A percentile compares a stretch with the other conserved stretches of the same genome.
These are phyloP conservation scores for Acacia confusa DNA, from an alignment of 306 rosid species.

Conservation along the genomic window DNA sequence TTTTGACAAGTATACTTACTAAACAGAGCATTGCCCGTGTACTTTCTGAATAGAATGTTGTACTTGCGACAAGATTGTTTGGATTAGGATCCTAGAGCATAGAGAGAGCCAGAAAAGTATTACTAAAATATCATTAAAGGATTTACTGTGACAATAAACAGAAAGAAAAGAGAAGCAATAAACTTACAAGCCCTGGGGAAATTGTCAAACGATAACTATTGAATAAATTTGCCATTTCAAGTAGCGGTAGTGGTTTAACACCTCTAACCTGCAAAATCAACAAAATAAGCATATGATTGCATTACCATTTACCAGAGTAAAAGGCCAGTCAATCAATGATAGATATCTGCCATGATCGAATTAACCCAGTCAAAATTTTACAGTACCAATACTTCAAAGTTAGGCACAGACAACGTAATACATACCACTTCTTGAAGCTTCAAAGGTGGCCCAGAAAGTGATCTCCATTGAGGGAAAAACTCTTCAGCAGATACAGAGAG, in stretches of 20 bases:
- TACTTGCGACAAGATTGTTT: constrained; percentile 86
- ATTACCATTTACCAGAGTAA: constrained; percentile 26
- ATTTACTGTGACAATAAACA: constrained; percentile 8
- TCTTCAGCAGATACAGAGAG: constrained; percentile 81
- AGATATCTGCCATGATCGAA: background rate
- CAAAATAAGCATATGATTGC: constrained; percentile 28
- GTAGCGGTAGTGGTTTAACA: constrained; percentile 80
- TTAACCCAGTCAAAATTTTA: background rate
- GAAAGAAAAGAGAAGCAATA: constrained; percentile 25
- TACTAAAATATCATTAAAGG: constrained; percentile 25
- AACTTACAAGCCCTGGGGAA: constrained; percentile 85
- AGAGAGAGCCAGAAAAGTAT: constrained; percentile 13
- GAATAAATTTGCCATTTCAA: constrained; percentile 81
- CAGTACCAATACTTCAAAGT: constrained; percentile 9
- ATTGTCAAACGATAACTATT: constrained; percentile 65
- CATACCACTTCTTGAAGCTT: constrained; percentile 99
- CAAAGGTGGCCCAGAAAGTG: constrained; percentile 94
- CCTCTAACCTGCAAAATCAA: constrained; percentile 88
- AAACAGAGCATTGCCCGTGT: constrained; percentile 96
- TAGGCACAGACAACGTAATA: constrained; percentile 29
- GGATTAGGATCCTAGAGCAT: constrained; percentile 91
- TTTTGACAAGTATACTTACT: constrained; percentile 53
- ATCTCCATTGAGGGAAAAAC: constrained; percentile 97
- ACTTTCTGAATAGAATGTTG: constrained; percentile 88
- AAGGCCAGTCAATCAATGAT: background rate